Evolutionary conservation across 371 early-diverging fungal species (phyloP).

Genomic region (Actinomortierella ambigua): DNA sequence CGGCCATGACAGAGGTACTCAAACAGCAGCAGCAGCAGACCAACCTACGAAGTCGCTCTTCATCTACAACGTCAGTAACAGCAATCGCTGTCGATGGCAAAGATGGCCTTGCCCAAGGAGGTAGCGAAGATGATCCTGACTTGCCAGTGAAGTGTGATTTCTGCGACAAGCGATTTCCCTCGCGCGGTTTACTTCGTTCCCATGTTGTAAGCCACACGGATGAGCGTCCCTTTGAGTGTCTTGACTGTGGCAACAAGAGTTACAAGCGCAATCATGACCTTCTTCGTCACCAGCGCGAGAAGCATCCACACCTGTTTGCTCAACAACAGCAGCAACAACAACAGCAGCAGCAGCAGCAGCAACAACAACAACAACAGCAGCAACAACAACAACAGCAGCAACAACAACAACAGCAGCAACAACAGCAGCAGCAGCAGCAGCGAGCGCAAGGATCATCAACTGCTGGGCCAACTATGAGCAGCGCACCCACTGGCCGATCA

Average conservation of each 20-base stretch:
- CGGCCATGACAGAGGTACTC: no score
- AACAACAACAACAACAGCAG: slow-evolving; percentile 4
- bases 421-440: no score
- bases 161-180: slow-evolving; percentile 6
- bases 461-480: no score
- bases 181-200: slow-evolving; percentile 37
- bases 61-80: no score
- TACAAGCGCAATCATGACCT: slow-evolving; percentile 46
- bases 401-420: no score
- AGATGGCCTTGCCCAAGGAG: no score
- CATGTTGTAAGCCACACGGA: slow-evolving; percentile 38
- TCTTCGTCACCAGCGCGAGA: slow-evolving; percentile 39
- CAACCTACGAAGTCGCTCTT: no score
- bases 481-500: no score
- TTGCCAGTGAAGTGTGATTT: neutral
- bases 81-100: no score
- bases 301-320: slow-evolving; percentile 16
- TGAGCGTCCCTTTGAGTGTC: slow-evolving; percentile 35
- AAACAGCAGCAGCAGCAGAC: no score
- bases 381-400: slow-evolving; percentile 1
- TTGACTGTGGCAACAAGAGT: slow-evolving; percentile 36
- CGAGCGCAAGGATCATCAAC: no score
- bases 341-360: neutral
- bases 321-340: slow-evolving; percentile 3
- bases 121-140: neutral